phyloP scores from a whole-genome alignment of 768 basidiomycete species.

The Melanogaster broomeanus region DNA sequence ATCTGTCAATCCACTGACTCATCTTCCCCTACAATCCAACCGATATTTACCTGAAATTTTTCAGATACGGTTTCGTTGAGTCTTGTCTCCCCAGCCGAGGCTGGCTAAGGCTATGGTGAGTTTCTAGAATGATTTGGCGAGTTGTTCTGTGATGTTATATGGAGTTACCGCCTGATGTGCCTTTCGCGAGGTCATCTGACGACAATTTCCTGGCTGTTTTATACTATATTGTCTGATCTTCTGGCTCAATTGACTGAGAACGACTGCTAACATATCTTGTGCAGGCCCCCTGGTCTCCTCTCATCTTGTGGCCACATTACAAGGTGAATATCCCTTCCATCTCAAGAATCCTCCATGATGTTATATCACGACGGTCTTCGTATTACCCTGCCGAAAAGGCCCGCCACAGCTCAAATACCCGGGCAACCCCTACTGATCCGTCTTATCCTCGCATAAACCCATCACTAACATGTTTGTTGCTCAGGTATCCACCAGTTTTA shows the following conservation, averaged over 20 bases:
- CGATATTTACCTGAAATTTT: conserved; percentile 3
- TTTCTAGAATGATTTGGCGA: not conserved
- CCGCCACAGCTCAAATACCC: conserved; percentile 87
- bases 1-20: conserved; percentile 69
- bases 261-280: not conserved
- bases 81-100: not conserved
- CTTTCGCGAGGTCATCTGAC: conserved; percentile 49
- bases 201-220: conserved; percentile 83
- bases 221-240: conserved; percentile 54
- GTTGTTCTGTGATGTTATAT: conserved; percentile 34
- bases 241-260: not conserved
- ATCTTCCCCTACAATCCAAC: not conserved
- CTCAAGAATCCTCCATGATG: conserved; percentile 14
- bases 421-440: conserved; percentile 78
- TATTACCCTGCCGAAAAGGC: conserved; percentile 84
- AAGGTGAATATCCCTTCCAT: conserved; percentile 9
- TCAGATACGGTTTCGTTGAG: conserved; percentile 1
- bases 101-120: conserved; percentile 2
- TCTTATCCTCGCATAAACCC: not conserved
- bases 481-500: not conserved
- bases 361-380: conserved; percentile 86
- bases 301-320: not conserved
- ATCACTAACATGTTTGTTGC: not conserved
- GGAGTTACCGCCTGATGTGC: conserved; percentile 87
- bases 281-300: not conserved